Conservation (phyloP, 345 rosid species). For the Leavenworthia alabamica region DNA sequence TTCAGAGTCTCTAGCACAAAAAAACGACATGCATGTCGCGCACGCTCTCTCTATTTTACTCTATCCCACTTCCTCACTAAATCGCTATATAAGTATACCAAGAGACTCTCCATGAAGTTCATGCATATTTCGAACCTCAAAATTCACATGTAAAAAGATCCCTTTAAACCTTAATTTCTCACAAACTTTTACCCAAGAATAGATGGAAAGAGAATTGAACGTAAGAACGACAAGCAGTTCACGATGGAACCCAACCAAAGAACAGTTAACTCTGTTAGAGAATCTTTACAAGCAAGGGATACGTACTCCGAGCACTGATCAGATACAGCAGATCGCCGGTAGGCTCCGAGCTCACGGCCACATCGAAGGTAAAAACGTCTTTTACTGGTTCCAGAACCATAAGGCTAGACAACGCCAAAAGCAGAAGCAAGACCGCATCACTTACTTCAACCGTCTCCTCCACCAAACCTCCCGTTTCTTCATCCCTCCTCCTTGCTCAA, state of each 20-base stretch:
- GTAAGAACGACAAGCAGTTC: constrained; percentile 32
- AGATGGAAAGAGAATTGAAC: constrained; percentile 23
- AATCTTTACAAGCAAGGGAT: constrained; percentile 62
- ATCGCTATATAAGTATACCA: constrained; percentile 7
- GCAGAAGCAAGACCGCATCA: constrained; percentile 67
- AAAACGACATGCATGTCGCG: constrained; percentile 90
- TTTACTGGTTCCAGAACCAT: constrained; percentile 97
- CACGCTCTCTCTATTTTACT: constrained; percentile 23
- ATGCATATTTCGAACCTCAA: constrained; percentile 8
- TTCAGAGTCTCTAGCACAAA: constrained; percentile 81
- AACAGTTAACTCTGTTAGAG: constrained; percentile 72
- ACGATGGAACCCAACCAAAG: constrained; percentile 96
- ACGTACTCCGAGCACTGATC: constrained; percentile 83
- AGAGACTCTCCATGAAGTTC: constrained; percentile 8
- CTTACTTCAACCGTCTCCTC: constrained; percentile 46
- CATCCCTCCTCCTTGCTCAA: constrained; percentile 39
- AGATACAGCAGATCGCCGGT: constrained; percentile 76
- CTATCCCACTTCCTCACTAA: constrained; percentile 18
- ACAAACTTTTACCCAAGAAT: background rate
- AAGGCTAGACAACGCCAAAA: constrained; percentile 93
- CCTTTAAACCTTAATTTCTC: background rate
- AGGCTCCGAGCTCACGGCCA: constrained; percentile 69
- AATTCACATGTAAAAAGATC: constrained; percentile 13
- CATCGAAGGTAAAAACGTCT: constrained; percentile 97
- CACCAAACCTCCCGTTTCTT: constrained; percentile 37